Conservation (phyloP, 352 stramenopile species). For the Phytophthora lateralis region DNA sequence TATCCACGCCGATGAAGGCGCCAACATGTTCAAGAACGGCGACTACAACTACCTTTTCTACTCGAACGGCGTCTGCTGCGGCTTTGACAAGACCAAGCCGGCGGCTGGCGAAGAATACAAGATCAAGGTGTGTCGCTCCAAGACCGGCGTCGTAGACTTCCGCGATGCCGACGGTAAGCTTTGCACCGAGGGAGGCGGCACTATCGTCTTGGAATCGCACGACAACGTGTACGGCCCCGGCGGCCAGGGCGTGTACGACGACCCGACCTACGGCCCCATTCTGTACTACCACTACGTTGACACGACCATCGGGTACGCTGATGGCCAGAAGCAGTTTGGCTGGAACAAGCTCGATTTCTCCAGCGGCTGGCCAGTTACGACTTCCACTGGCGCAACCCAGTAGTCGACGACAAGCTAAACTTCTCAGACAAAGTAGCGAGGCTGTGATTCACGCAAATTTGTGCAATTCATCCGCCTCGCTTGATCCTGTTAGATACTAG, state of each 20-base stretch:
- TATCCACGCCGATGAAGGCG: constrained; percentile 22
- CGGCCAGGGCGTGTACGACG: constrained; percentile 30
- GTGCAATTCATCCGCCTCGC: no score
- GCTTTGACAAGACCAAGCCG: constrained; percentile 24
- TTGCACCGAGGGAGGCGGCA: constrained; percentile 25
- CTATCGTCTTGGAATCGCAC: constrained; percentile 21
- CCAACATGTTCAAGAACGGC: constrained; percentile 31
- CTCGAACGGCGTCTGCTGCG: constrained; percentile 33
- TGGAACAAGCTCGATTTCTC: constrained; percentile 64
- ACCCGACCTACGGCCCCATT: constrained; percentile 23
- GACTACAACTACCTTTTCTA: constrained; percentile 38
- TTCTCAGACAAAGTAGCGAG: no score
- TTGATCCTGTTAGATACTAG: no score
- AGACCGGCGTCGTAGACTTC: constrained; percentile 29
- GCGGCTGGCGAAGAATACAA: constrained; percentile 28
- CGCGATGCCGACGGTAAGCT: constrained; percentile 16
- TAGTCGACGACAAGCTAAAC: no score
- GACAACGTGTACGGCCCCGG: constrained; percentile 26
- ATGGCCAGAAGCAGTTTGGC: constrained; percentile 56
- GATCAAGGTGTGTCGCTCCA: constrained; percentile 36
- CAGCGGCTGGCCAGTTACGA: constrained; percentile 43
- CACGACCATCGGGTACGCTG: constrained; percentile 44
- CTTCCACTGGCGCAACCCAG: neutral
- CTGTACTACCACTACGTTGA: constrained; percentile 42
- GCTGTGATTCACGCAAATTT: no score